Evolutionary conservation across 345 rosid species (phyloP).

Genomic region (Eucalyptus dawsonii): DNA sequence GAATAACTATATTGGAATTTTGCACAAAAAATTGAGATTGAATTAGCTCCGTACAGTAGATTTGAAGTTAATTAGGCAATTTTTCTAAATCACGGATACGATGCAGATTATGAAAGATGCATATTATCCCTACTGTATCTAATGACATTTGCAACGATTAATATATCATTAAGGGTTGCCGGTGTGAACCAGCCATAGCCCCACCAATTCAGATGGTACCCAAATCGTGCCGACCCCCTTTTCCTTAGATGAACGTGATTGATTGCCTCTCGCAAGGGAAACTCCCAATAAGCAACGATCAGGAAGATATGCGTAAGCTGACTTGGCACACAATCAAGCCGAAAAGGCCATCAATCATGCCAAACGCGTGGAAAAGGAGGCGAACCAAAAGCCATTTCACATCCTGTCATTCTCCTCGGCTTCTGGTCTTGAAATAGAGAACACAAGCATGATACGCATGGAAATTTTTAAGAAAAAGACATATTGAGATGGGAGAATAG

Average conservation of each 20-base stretch:
- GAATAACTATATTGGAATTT: too few species aligned
- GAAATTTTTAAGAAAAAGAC: not conserved
- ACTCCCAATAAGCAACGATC: not conserved
- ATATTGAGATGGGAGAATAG: not conserved
- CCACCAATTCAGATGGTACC: not conserved
- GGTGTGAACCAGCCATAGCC: not conserved
- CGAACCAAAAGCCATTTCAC: not conserved
- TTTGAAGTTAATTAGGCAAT: too few species aligned
- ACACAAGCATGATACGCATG: not conserved
- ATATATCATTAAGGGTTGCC: too few species aligned
- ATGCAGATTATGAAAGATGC: too few species aligned
- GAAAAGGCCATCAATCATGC: not conserved
- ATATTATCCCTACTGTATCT: too few species aligned
- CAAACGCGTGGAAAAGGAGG: not conserved
- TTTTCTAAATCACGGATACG: accelerated
- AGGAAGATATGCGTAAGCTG: not conserved
- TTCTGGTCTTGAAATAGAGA: not conserved
- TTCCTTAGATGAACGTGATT: too few species aligned
- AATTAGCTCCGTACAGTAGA: too few species aligned
- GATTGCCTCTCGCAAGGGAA: too few species aligned
- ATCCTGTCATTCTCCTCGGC: not conserved
- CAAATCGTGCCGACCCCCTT: too few species aligned
- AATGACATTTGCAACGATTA: too few species aligned
- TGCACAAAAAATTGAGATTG: too few species aligned
- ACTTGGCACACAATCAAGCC: not conserved